These are phyloP conservation scores for Eutrema yunnanense DNA, from an alignment of 345 rosid genomes.

Conservation along the genomic window DNA sequence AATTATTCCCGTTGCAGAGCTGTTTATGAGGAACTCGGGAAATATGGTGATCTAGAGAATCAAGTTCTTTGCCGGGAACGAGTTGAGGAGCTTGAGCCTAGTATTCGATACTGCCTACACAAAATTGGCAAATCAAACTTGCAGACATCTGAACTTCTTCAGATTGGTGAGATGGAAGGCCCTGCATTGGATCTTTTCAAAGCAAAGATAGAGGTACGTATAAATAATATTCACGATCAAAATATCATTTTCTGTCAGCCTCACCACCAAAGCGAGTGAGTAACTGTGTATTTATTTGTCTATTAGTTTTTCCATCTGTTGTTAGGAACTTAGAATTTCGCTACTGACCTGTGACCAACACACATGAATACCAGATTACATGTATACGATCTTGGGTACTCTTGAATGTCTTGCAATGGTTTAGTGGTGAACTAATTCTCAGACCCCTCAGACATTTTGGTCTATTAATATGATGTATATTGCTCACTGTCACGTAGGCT, in stretches of 20 bases:
- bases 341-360: neutral
- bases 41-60: slow-evolving; percentile 96
- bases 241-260: neutral
- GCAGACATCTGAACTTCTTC: slow-evolving; percentile 79
- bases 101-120: slow-evolving; percentile 85
- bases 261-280: neutral
- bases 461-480: neutral
- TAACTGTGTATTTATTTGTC: neutral
- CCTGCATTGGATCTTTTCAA: slow-evolving; percentile 95
- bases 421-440: neutral
- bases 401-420: slow-evolving; percentile 7
- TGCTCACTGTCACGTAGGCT: slow-evolving; percentile 46
- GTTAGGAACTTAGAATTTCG: neutral
- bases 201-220: slow-evolving; percentile 81
- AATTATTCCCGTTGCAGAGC: slow-evolving; percentile 41
- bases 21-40: slow-evolving; percentile 95
- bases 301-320: neutral
- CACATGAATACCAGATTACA: neutral
- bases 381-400: neutral
- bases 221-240: neutral
- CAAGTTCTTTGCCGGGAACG: slow-evolving; percentile 93
- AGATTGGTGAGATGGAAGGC: slow-evolving; percentile 97
- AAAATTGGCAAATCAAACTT: slow-evolving; percentile 91
- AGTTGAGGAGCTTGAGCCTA: slow-evolving; percentile 97
- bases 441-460: neutral